These are phyloP conservation scores for Pseudozyma hubeiensis DNA, from an alignment of 1,284 basidiomycete genomes.

Conservation along the genomic window DNA sequence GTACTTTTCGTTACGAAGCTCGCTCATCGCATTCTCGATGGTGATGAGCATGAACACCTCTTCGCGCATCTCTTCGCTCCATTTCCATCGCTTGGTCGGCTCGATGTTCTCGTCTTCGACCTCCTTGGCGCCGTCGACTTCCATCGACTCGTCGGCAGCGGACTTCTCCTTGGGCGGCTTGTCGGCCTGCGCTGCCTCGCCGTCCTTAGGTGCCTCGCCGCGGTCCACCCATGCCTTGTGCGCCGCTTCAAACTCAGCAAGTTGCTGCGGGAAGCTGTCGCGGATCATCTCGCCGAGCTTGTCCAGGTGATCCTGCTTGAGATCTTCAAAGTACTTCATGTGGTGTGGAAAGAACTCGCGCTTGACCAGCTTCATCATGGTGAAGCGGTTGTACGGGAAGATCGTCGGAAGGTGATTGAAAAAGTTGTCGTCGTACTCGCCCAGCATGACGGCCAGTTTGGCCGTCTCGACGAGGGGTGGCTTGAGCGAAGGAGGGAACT, in stretches of 20 bases:
- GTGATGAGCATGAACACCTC: constrained; percentile 61
- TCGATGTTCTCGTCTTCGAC: constrained; percentile 47
- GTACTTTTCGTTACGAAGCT: constrained; percentile 63
- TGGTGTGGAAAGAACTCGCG: constrained; percentile 65
- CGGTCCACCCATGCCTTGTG: constrained; percentile 48
- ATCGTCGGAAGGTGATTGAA: constrained; percentile 86
- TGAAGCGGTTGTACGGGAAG: constrained; percentile 91
- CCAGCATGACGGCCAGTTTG: constrained; percentile 81
- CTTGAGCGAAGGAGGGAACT: constrained; percentile 86
- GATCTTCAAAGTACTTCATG: constrained; percentile 54
- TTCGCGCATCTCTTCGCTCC: constrained; percentile 65
- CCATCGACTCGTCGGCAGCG: constrained; percentile 24
- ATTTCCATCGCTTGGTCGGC: constrained; percentile 60
- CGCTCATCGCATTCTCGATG: constrained; percentile 65
- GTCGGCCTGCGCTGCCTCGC: constrained; percentile 11
- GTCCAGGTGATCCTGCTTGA: constrained; percentile 62
- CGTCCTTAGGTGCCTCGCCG: constrained; percentile 43
- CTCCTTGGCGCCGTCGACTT: constrained; percentile 28
- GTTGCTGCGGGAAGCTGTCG: constrained; percentile 52
- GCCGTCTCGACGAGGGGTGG: constrained; percentile 79
- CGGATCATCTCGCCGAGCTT: constrained; percentile 48
- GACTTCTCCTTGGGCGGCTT: constrained; percentile 1
- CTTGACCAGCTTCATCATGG: constrained; percentile 68
- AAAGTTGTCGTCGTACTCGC: constrained; percentile 90
- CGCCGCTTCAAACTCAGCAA: constrained; percentile 56